Evolutionary conservation across 2,329 filamentous ascomycete genomes (phyloP), one percentile per base, ranked within the genome.

Genomic region (Orbilia brochopaga): DNA sequence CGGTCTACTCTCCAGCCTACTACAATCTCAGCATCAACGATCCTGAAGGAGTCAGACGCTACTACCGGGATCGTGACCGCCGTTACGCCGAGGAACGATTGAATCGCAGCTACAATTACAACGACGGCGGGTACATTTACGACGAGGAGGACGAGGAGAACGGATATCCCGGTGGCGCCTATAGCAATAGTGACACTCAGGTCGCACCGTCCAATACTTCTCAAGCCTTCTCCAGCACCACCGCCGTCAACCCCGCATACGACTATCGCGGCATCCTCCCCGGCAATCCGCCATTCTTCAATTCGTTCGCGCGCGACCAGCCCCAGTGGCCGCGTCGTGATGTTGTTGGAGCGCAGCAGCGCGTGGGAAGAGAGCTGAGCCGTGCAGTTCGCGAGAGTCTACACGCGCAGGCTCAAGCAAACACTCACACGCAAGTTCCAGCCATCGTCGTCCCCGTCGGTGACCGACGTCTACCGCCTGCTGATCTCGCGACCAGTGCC

Each of bases 221-320:
- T 0, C 2, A 30, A 21, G 17, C 46, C 5, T 37, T 54, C 15
- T 62, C 44, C 2, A 32, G 21, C 15, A 32, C 27, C n/a, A 62
- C 57, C 13, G 30, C 44, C 23, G 52, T 46, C 50, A 54, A 58
- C 21, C 32, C 40, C 2, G 55, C 50, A 11, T 53, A 27, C 15
- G 11, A 64, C n/a, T 64, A 59, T 40, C 54, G 35, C 0, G 24
- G 59, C 19, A 40, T 70, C 5, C 30, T 70, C 0, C 53, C 66
- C 0, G 30, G 63, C n/a, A 40, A 70, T 5, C 66, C 63, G 10
- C 66, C 59, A n/a, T 30, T 51, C 15, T 70, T 64, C 40, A 42
- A 64, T n/a, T 59, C 66, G 0, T 70, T 70, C 40, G 55, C 59
- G 15, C 66, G 64, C 59, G 66, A 64, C 35, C 63, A 59, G 2